Evolutionary conservation across 139 green algal species (phyloP), one percentile per base, ranked within the genome.

Genomic region (Gonium pectorale): DNA sequence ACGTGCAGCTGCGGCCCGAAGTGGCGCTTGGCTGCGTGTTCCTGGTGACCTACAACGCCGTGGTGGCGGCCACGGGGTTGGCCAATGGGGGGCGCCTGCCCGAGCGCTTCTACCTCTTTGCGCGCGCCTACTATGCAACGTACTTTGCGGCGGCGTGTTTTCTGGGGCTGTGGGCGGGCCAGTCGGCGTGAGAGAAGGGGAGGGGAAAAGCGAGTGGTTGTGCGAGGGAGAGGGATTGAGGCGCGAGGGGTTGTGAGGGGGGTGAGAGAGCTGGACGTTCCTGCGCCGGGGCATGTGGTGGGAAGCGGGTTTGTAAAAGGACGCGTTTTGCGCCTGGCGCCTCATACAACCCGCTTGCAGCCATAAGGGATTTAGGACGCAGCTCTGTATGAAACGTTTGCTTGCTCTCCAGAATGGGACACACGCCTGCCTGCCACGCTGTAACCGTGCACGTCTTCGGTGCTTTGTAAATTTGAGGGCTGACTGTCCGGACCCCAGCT

Each of bases 101-200:
- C 24, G 77, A 59, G 2, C 86, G 88, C 74, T 95, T 95, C 70
- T 94, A 94, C 43, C 85, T 90, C 22, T 94, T 95, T 78, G 92
- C 95, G n/a, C 75, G 95, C 1, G 92, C 52, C 0, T 91, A 90
- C 83, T 98, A 98, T 46, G 79, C 59, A 22, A 3, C 91, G 7
- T 98, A 96, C 80, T 82, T 98, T 29, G 44, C 73, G 27, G 26
- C 81, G 21, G 90, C 90, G 35, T 86, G 54, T 44, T n/a, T 63
- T 5, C 7, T 88, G 60, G 87, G 87, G 3, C 43, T 91, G 72
- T 67, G 72, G 51, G 38, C 11, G 72, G 51, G 51, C 5, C 49
- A 79, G 71, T 31, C n/a, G 35, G 27, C 26, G 59, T 66, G 59
- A 66, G 59, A 3, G 8, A 64, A 9, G 24, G 15, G 46, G 46